Evolutionary conservation across 2,329 filamentous ascomycete genomes (phyloP).

Genomic region (Cladosporium oxysporum): DNA sequence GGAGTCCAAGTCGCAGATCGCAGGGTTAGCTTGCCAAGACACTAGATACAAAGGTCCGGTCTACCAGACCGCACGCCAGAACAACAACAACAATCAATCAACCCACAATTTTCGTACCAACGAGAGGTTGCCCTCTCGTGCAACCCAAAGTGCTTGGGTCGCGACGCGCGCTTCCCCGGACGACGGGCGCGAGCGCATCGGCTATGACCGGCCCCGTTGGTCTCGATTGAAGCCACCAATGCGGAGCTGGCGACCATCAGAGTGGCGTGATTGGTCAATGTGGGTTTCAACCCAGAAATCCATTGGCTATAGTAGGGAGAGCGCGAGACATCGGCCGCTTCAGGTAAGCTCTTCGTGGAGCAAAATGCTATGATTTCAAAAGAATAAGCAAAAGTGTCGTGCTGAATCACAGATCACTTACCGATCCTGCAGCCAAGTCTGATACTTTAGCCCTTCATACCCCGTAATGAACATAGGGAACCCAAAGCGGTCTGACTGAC

Average conservation of each 20-base stretch:
- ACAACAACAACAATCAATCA: neutral
- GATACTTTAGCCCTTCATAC: neutral
- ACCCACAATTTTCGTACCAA: neutral
- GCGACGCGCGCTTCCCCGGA: too few species aligned
- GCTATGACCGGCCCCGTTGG: too few species aligned
- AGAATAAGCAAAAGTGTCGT: too few species aligned
- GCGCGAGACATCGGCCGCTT: too few species aligned
- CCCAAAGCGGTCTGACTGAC: neutral
- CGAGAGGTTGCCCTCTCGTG: neutral
- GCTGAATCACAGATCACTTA: too few species aligned
- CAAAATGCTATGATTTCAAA: too few species aligned
- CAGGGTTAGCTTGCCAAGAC: slow-evolving; percentile 6
- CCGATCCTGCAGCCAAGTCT: too few species aligned
- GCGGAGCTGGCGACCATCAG: neutral
- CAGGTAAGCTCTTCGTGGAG: too few species aligned
- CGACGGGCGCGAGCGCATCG: too few species aligned
- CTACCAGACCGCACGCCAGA: slow-evolving; percentile 1
- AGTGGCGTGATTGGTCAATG: neutral
- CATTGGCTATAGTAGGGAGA: too few species aligned
- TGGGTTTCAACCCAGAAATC: neutral
- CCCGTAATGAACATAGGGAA: neutral
- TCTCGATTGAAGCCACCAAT: neutral
- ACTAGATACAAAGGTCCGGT: slow-evolving; percentile 1
- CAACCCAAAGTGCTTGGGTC: neutral
- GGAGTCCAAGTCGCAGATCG: slow-evolving; percentile 9